Base-by-base conservation (phyloP, 352 stramenopile genomes). In the Phytopythium boreale region DNA sequence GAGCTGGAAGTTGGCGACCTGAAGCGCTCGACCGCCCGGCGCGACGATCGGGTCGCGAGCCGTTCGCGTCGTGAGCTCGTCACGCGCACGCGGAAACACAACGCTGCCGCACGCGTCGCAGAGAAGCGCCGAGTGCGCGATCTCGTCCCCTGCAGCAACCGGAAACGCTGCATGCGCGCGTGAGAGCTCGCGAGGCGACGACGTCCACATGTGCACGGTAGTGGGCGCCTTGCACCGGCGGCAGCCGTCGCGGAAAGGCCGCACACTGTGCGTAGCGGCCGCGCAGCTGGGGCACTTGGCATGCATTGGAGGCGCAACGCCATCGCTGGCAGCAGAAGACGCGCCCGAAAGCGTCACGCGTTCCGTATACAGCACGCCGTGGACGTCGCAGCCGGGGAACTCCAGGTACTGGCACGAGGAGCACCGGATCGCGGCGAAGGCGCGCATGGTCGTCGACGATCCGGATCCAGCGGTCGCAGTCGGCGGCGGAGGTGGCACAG, bases 311-410 rank as follows among this genome's bases (percentile, higher is more conserved):
- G 59, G 66, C 26, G 61, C 61, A 22, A 34, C 44, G 47, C 77
- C 31, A 20, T 63, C 47, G 14, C 29, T 66, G 46, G 20, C 26
- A 8, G 31, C 47, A 34, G 39, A 20, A 17, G 26, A 5, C 36
- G 31, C 24, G 12, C 22, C 31, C n/a, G 56, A 60, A 10, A 59
- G 62, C 8, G 62, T 37, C n/a, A 90, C 59, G 49, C 72, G 73
- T 41, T 96, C 74, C 8, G 87, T 93, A 62, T 95, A 96, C 34
- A 96, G 63, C 1, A 91, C 72, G 53, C 87, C 85, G 56, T 96
- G 88, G 10, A 94, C 80, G 59, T 96, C 87, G 61, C 88, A 96
- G 44, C 88, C 88, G 0, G 88, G 88, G 60, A 96, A 96, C 68
- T 96, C 88, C 22, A 96, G 67, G 64, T 93, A 96, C n/a, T 86